Conservation (phyloP, 352 stramenopile genomes). For the Phytophthora multivora region DNA sequence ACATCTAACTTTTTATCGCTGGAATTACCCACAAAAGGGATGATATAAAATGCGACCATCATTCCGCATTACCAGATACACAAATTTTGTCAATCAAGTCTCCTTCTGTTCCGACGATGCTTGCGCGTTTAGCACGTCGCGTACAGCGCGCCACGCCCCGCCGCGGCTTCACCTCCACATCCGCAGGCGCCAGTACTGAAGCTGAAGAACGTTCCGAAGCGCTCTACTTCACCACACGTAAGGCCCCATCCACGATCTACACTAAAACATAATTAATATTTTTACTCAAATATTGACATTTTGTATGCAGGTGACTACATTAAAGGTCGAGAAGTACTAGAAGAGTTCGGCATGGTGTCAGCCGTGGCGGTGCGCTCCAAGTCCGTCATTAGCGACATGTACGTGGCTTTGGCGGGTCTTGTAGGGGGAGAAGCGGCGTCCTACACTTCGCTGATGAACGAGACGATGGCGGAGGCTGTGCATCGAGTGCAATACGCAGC, state of each 20-base stretch:
- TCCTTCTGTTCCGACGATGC: slow-evolving; percentile 22
- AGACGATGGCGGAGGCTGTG: slow-evolving; percentile 78
- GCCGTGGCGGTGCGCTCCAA: slow-evolving; percentile 81
- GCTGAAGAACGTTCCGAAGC: slow-evolving; percentile 13
- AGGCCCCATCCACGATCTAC: neutral
- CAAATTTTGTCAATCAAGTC: slow-evolving; percentile 10
- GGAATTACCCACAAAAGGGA: slow-evolving; percentile 16
- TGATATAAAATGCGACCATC: slow-evolving; percentile 7
- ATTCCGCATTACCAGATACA: slow-evolving; percentile 4
- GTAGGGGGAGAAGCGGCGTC: slow-evolving; percentile 75
- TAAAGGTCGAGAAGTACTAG: slow-evolving; percentile 64
- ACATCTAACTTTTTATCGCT: slow-evolving; percentile 20
- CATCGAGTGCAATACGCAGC: slow-evolving; percentile 80
- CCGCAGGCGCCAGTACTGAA: neutral
- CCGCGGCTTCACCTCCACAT: slow-evolving; percentile 16
- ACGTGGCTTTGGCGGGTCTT: slow-evolving; percentile 69
- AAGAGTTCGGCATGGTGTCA: slow-evolving; percentile 80
- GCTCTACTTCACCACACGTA: slow-evolving; percentile 80
- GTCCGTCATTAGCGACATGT: slow-evolving; percentile 84
- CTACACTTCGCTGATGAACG: slow-evolving; percentile 86
- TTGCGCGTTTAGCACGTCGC: slow-evolving; percentile 22
- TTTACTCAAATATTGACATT: neutral
- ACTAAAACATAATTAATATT: neutral
- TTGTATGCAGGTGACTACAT: slow-evolving; percentile 59
- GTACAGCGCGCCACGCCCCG: slow-evolving; percentile 8